Evolutionary conservation across 139 green algal genomes (phyloP).

Genomic region (Desmodesmus armatus): DNA sequence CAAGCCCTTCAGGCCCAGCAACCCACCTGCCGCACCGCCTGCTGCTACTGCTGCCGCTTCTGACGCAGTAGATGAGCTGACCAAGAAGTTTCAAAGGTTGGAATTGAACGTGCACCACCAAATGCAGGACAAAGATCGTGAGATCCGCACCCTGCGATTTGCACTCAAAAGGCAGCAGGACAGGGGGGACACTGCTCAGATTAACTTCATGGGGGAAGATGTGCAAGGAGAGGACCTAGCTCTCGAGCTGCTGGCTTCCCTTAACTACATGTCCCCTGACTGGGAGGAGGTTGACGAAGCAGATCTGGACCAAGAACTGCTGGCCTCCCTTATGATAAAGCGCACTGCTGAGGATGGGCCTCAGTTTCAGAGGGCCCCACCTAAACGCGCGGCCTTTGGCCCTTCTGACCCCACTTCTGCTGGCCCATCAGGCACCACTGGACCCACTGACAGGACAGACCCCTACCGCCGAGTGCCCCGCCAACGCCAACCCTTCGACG

Average conservation of each 20-base stretch:
- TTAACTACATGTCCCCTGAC: not conserved
- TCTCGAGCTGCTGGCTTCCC: not conserved
- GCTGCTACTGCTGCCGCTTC: no score
- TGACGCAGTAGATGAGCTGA: no score
- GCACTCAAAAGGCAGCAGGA: not conserved
- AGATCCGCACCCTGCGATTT: not conserved
- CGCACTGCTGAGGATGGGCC: not conserved
- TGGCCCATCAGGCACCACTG: not conserved
- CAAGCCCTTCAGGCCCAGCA: no score
- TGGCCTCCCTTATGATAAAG: not conserved
- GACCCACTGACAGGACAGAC: not conserved
- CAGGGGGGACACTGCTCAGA: not conserved
- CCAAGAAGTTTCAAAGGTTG: conserved; percentile 4
- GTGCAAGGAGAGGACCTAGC: not conserved
- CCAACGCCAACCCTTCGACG: not conserved
- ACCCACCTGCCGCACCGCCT: no score
- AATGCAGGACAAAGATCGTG: conserved; percentile 1
- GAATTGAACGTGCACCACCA: not conserved
- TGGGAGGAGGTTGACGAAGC: not conserved
- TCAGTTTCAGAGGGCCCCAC: not conserved
- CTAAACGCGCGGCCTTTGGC: not conserved
- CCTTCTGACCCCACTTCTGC: not conserved
- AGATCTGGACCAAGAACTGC: not conserved
- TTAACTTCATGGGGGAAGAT: not conserved
- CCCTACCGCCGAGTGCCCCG: not conserved